These are phyloP conservation scores for Neofusicoccum umdonicola DNA, from an alignment of 2,329 filamentous ascomycete genomes.

Conservation along the genomic window DNA sequence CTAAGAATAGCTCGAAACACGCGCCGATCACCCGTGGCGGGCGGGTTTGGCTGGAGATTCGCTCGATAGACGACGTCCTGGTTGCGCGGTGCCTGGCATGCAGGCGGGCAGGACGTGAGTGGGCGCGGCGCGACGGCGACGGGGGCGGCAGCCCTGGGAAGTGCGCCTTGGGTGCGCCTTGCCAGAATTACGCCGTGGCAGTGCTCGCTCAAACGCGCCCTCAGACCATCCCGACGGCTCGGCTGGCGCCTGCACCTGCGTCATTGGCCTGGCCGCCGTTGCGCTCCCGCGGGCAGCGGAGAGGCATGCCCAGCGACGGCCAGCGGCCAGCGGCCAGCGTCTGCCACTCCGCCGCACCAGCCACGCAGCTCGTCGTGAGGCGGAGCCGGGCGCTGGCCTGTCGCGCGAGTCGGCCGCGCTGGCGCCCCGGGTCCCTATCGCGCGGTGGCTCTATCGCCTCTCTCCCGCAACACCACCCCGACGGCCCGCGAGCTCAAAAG, in stretches of 20 bases:
- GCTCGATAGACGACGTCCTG: background rate
- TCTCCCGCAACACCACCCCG: background rate
- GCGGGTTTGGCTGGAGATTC: background rate
- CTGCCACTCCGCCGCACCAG: background rate
- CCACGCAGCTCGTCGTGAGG: background rate
- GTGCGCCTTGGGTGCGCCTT: slow-evolving; percentile 5
- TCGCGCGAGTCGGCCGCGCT: background rate
- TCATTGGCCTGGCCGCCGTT: background rate
- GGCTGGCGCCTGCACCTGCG: background rate
- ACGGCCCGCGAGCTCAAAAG: background rate
- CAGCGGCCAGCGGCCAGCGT: too few species aligned
- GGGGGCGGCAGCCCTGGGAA: background rate
- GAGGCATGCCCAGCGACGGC: too few species aligned
- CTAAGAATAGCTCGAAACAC: slow-evolving; percentile 17
- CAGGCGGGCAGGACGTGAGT: background rate
- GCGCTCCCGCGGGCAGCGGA: background rate
- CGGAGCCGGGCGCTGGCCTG: background rate
- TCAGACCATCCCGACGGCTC: background rate
- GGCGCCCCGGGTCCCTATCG: slow-evolving; percentile 4
- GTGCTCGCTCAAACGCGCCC: background rate
- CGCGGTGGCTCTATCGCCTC: background rate
- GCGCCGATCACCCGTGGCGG: slow-evolving; percentile 5
- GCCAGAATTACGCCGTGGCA: slow-evolving; percentile 9
- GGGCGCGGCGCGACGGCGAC: background rate
- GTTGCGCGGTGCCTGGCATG: background rate